These are phyloP conservation scores for Stentor coeruleus DNA, from an alignment of 73 alveolate species.

Conservation along the genomic window DNA sequence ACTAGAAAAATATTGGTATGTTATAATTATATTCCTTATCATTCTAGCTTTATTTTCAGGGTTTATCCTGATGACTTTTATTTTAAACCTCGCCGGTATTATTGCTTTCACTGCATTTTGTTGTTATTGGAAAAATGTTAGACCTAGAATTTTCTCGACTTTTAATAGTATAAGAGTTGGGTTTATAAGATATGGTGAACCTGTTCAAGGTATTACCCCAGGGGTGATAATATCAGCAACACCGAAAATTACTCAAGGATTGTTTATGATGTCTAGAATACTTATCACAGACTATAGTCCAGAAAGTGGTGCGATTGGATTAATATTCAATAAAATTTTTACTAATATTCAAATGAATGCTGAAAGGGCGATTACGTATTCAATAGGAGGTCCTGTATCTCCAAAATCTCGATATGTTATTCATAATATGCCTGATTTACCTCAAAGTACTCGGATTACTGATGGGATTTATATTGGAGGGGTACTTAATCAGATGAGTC, in stretches of 20 bases:
- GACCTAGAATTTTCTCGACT: neutral
- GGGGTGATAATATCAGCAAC: neutral
- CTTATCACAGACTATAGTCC: neutral
- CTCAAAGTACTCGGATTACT: neutral
- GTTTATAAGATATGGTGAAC: neutral
- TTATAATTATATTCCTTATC: neutral
- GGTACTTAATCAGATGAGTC: neutral
- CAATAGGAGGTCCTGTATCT: neutral
- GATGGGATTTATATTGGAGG: constrained; percentile 5
- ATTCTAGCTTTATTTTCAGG: neutral
- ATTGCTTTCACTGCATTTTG: neutral
- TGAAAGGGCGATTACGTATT: too few relatives aligned
- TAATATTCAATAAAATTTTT: neutral
- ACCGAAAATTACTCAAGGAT: neutral
- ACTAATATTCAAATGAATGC: neutral
- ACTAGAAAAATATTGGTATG: neutral
- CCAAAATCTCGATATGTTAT: neutral
- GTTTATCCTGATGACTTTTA: neutral
- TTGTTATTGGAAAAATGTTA: neutral
- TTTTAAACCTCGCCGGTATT: neutral
- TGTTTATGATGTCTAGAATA: neutral
- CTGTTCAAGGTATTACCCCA: neutral
- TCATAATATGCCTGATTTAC: neutral
- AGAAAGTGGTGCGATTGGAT: neutral
- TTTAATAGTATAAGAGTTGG: neutral